Conservation (phyloP, 768 basidiomycete genomes). For the Phylloporus sp. region DNA sequence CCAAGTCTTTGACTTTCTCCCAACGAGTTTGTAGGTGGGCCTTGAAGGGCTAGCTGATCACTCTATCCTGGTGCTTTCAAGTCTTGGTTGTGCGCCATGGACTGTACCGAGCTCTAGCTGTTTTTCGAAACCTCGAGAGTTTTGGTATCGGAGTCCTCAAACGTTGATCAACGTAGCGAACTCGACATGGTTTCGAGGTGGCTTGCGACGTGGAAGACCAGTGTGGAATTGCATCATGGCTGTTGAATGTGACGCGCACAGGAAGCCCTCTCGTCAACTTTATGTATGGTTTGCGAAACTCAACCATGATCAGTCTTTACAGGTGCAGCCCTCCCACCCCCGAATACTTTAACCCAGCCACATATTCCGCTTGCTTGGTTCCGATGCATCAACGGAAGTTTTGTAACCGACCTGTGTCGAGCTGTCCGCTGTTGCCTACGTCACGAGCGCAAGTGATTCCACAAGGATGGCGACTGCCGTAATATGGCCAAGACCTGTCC, state of each 20-base stretch:
- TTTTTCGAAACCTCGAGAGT: constrained; percentile 13
- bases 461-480: neutral
- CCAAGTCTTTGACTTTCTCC: constrained; percentile 42
- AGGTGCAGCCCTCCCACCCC: constrained; percentile 22
- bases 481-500: constrained; percentile 32
- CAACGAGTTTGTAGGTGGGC: constrained; percentile 19
- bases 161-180: constrained; percentile 49
- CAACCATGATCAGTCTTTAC: constrained; percentile 15
- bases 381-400: constrained; percentile 18
- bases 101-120: constrained; percentile 29
- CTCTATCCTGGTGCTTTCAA: constrained; percentile 52
- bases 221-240: constrained; percentile 17
- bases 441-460: neutral
- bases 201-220: constrained; percentile 23
- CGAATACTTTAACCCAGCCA: constrained; percentile 16
- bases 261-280: constrained; percentile 24
- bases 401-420: constrained; percentile 19
- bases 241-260: constrained; percentile 33
- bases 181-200: constrained; percentile 48
- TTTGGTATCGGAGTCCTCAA: constrained; percentile 41
- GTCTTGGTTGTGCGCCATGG: constrained; percentile 51
- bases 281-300: constrained; percentile 11
- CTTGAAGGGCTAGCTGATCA: constrained; percentile 9
- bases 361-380: constrained; percentile 38
- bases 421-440: constrained; percentile 2